Base-by-base conservation (phyloP, 257 asterid species). In the Lavandula angustifolia region DNA sequence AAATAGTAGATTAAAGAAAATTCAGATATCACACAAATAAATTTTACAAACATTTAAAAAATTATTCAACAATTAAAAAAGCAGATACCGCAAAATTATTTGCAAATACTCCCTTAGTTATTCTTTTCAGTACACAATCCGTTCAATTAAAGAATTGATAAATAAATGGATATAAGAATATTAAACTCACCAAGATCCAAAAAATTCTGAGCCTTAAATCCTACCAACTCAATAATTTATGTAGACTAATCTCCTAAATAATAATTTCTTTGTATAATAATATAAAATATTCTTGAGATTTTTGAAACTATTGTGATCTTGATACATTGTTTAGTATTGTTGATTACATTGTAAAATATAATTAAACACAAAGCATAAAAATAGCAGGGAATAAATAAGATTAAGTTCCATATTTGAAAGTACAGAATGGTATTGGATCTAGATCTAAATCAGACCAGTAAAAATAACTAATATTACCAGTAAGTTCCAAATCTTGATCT, bases 401-500 rank as follows among this genome's bases (percentile, higher is more conserved):
- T 22, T 63, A 43, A 46, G 10, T 22, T 9, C 22, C 43, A 64
- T 31, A 27, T 11, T 38, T 56, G 65, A 54, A 67, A 33, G 74
- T 68, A 79, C 57, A 58, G 52, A 71, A 54, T 57, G 47, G 72
- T 63, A 14, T 73, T 70, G 60, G 87, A 83, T 83, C 86, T 68
- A 71, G 89, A 86, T 86, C 88, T 77, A 79, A 66, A 76, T 62
- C 72, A 35, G 41, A 32, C 22, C 69, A 49, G 51, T 57, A 29
- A 47, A 67, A 66, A 71, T 51, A 50, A 65, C 54, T 66, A 59
- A 69, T 60, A 64, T 43, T 18, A 56, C 7, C 65, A 66, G 54
- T 54, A 61, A 43, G 16, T 37, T 72, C 78, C 72, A 72, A 72
- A 62, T 54, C 80, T 66, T 64, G 73, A 66, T 60, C 76, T 73